These are phyloP conservation scores for Trametes hirsuta DNA, from an alignment of 1,284 basidiomycete genomes.

Conservation along the genomic window DNA sequence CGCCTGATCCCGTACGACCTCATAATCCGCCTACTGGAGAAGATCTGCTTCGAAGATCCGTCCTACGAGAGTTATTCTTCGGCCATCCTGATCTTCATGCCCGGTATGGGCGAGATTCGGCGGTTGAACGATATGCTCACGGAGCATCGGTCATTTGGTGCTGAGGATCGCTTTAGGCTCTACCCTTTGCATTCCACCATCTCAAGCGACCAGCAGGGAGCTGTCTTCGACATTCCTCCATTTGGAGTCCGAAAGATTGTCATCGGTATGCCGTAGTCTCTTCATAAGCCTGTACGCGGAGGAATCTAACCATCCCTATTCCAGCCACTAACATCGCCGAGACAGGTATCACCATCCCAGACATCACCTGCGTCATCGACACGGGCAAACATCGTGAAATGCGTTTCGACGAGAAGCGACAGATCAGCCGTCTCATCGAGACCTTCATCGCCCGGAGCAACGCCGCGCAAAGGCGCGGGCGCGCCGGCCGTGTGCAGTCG, in stretches of 20 bases:
- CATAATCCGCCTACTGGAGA: slow-evolving; percentile 85
- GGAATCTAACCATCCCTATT: not conserved
- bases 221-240: slow-evolving; percentile 89
- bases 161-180: slow-evolving; percentile 69
- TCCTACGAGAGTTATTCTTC: slow-evolving; percentile 66
- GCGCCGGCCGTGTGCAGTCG: slow-evolving; percentile 89
- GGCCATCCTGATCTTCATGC: slow-evolving; percentile 93
- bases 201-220: slow-evolving; percentile 87
- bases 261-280: slow-evolving; percentile 58
- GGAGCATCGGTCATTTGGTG: slow-evolving; percentile 80
- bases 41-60: slow-evolving; percentile 77
- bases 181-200: slow-evolving; percentile 95
- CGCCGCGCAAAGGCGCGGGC: slow-evolving; percentile 89
- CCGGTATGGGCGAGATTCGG: slow-evolving; percentile 92
- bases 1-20: slow-evolving; percentile 90
- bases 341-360: slow-evolving; percentile 95
- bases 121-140: slow-evolving; percentile 83
- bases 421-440: slow-evolving; percentile 92
- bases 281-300: not conserved
- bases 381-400: slow-evolving; percentile 94
- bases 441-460: slow-evolving; percentile 94
- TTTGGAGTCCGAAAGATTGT: slow-evolving; percentile 88
- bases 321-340: slow-evolving; percentile 79
- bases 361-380: slow-evolving; percentile 98
- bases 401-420: slow-evolving; percentile 97